Evolutionary conservation across 192 early-diverging fungal species (phyloP).

Genomic region (Paraglomus occultum): DNA sequence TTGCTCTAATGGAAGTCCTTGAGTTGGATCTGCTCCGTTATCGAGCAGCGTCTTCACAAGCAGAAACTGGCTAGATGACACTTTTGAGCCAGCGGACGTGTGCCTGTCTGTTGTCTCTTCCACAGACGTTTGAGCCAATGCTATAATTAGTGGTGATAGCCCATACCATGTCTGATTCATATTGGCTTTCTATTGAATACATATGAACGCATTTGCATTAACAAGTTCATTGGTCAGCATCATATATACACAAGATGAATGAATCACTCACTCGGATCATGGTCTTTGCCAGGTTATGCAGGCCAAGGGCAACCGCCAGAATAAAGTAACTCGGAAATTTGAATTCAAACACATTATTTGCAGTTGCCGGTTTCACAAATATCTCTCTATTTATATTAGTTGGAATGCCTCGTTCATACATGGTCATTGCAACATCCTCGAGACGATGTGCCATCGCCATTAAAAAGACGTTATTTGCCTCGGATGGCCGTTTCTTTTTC

Average conservation of each 20-base stretch:
- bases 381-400: constrained; percentile 44
- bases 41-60: constrained; percentile 38
- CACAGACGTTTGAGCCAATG: constrained; percentile 18
- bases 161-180: constrained; percentile 47
- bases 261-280: constrained; percentile 40
- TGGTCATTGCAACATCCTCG: constrained; percentile 40
- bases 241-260: not conserved
- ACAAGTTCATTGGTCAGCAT: not conserved
- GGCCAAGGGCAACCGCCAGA: constrained; percentile 40
- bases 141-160: constrained; percentile 38
- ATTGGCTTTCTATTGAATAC: constrained; percentile 34
- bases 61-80: constrained; percentile 27
- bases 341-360: constrained; percentile 15
- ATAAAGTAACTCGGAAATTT: constrained; percentile 46
- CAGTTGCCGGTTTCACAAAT: constrained; percentile 34
- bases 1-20: constrained; percentile 41
- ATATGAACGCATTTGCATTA: not conserved
- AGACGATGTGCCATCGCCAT: constrained; percentile 43
- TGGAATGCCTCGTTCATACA: constrained; percentile 43
- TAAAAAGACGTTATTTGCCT: constrained; percentile 41
- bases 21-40: constrained; percentile 42
- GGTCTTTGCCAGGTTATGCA: constrained; percentile 36
- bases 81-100: constrained; percentile 33
- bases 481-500: constrained; percentile 41
- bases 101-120: constrained; percentile 15